Conservation (phyloP, 495 filamentous ascomycete species). For the Xylaria curta region DNA sequence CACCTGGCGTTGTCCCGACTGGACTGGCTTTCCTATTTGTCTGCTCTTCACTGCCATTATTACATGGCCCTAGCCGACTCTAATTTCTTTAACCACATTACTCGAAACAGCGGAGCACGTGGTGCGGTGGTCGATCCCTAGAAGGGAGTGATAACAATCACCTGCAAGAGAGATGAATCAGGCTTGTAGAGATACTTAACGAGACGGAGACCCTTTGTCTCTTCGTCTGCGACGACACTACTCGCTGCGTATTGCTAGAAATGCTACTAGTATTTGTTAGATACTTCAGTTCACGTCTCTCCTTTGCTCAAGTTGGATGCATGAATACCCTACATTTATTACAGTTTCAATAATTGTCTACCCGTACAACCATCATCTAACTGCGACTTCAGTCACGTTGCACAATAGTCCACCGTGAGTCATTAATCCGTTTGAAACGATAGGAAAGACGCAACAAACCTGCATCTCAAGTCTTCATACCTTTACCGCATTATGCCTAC, state of each 20-base stretch:
- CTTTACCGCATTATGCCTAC: not conserved
- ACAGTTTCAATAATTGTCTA: not conserved
- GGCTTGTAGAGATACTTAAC: slow-evolving; percentile 11
- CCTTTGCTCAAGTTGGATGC: slow-evolving; percentile 8
- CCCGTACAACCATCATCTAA: not conserved
- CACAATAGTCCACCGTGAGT: not conserved
- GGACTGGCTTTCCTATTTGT: slow-evolving; percentile 25
- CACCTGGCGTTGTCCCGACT: slow-evolving; percentile 29
- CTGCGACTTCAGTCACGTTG: not conserved
- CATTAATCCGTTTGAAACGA: not conserved
- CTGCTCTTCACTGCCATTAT: slow-evolving; percentile 22
- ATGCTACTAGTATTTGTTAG: slow-evolving; percentile 22
- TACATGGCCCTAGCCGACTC: slow-evolving; percentile 23
- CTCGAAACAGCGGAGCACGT: slow-evolving; percentile 14
- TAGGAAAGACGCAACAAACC: not conserved
- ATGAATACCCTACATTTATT: slow-evolving; percentile 11
- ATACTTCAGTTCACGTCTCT: slow-evolving; percentile 23
- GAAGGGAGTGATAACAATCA: slow-evolving; percentile 12
- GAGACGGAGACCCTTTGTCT: slow-evolving; percentile 10
- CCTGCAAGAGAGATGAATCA: slow-evolving; percentile 12
- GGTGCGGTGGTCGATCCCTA: slow-evolving; percentile 6
- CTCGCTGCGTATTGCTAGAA: slow-evolving; percentile 11
- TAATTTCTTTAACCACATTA: slow-evolving; percentile 23
- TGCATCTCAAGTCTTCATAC: not conserved
- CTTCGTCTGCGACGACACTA: not conserved